Base-by-base conservation (phyloP, 2,329 filamentous ascomycete genomes). In the Oidium heveae region DNA sequence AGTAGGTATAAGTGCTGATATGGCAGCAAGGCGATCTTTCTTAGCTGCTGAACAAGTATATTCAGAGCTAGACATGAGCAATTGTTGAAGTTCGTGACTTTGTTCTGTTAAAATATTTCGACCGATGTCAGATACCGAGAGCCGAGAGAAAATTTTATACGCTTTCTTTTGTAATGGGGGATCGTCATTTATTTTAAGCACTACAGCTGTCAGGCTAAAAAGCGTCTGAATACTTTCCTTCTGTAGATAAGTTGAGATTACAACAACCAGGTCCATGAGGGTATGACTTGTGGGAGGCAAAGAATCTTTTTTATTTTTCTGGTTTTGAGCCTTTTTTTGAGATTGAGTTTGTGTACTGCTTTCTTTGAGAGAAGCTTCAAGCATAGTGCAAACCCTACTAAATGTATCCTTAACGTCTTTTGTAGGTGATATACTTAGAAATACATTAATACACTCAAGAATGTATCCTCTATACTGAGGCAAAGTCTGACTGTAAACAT, bases 101-200 rank as follows among this genome's bases (percentile, higher is more conserved):
- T 88, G 79, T 63, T 88, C 81, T 58, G 74, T 68, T 1, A 98
- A 74, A 3, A 89, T 88, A n/a, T 72, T 69, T 60, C 76, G 78
- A 49, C 91, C 91, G 52, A 75, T 76, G 36, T 84, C 77, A 1
- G 88, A 94, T 59, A 85, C 82, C 1, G 85, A 82, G 43, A 98
- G 76, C 55, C 91, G 82, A 3, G 91, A 89, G 53, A 98, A 93
- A 53, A 98, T 76, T 71, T 96, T 96, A 72, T 98, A 98, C 0
- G 91, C 89, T 70, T 98, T 98, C 77, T 98, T 98, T 67, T 96
- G 89, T 37, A 98, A 72, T 66, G 96, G 89, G 10, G 89, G 84
- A 64, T 96, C 89, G 39, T 84, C 76, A 55, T 83, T 74, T 63
- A 82, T 85, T 65, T 82, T 80, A 60, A 96, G 81, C 56, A 95